Base-by-base conservation (phyloP, 176 grass and related monocot genomes). In the Carex parvula region DNA sequence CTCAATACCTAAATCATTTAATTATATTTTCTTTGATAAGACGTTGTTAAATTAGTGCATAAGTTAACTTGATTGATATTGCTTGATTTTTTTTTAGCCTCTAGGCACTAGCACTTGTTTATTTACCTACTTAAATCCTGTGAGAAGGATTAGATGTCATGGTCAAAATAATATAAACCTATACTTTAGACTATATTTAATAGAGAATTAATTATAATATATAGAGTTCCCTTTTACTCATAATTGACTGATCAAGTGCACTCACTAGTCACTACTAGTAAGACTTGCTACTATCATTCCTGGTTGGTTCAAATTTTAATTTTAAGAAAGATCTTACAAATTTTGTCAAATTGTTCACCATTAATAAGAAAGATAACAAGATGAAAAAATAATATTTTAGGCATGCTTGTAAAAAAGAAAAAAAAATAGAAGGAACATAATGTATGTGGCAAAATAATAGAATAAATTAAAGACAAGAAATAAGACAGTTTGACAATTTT, bases 1-100 rank as follows among this genome's bases (percentile, higher is more conserved):
- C 60, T 82, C 59, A 75, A 50, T 76, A 76, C 44, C 68, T 53
- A 75, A 16, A 76, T 76, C 48, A 22, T 77, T 77, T 77, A 56
- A 55, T 55, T 29, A 26, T 53, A 6, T 26, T 77, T 32, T 30
- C 13, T 32, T 56, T 74, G n/a, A 1, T 74, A 74, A 3, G 48
- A 16, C 22, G 24, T 77, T 77, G 0, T 77, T 77, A 4, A 0
- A 77, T 77, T 54, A 15, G 24, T 26, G 46, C 71, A 53, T 16
- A 26, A 0, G 14, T 55, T 77, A 30, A 30, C 48, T 77, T 74
- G 70, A 53, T 74, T 74, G 11, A 74, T 74, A 74, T 53, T 52
- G 44, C 16, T 74, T 74, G 3, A 52, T 73, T 74, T 11, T 53
- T n/a, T 48, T 52, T 52, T 15, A 14, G 2, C 9, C 41, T 73